Conservation (phyloP, 495 filamentous ascomycete species). For the Penicillium ucsense region DNA sequence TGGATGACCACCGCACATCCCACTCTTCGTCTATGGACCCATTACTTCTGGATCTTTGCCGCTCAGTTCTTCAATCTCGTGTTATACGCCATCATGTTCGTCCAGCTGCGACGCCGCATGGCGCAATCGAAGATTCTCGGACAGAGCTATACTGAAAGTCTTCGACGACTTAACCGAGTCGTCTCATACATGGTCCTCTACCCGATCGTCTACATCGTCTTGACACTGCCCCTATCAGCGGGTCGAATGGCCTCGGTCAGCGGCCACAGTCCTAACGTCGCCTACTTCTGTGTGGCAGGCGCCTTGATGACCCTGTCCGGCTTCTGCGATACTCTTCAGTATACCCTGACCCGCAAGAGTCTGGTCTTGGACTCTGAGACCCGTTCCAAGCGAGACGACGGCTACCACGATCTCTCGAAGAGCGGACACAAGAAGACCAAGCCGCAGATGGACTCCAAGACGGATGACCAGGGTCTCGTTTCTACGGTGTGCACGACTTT, state of each 20-base stretch:
- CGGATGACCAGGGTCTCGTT: constrained; percentile 7
- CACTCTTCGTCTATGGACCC: constrained; percentile 49
- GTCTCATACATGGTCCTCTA: constrained; percentile 57
- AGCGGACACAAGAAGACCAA: constrained; percentile 4
- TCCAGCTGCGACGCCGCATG: constrained; percentile 37
- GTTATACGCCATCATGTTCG: constrained; percentile 51
- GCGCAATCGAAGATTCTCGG: constrained; percentile 20
- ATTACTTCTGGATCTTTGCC: constrained; percentile 66
- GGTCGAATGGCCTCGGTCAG: constrained; percentile 53
- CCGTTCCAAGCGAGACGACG: constrained; percentile 9
- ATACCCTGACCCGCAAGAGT: constrained; percentile 45
- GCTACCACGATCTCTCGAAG: constrained; percentile 6
- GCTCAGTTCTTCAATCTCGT: constrained; percentile 47
- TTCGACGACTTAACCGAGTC: constrained; percentile 22
- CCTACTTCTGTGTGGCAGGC: constrained; percentile 53
- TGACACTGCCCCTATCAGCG: constrained; percentile 53
- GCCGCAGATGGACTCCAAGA: constrained; percentile 1
- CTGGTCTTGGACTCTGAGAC: constrained; percentile 21
- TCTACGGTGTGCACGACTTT: constrained; percentile 8
- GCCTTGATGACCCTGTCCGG: constrained; percentile 56
- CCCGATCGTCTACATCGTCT: constrained; percentile 53
- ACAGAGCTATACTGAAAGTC: constrained; percentile 12
- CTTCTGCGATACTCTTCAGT: constrained; percentile 56
- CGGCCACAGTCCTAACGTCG: constrained; percentile 38
- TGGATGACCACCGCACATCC: constrained; percentile 53